Evolutionary conservation across 257 asterid species (phyloP).

Genomic region (Solanum neorickii): DNA sequence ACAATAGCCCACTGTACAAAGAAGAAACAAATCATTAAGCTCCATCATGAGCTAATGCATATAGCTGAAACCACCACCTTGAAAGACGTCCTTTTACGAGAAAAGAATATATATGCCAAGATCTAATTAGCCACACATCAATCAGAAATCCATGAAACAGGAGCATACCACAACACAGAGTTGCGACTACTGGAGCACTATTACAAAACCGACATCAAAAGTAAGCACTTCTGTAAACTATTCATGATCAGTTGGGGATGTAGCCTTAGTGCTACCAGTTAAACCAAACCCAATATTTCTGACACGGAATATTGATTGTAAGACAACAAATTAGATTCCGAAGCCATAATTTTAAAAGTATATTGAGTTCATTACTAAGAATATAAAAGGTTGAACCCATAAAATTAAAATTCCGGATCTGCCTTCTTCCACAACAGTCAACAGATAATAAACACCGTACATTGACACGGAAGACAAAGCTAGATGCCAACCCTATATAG

Average conservation of each 20-base stretch:
- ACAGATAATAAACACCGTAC: neutral
- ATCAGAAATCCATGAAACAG: neutral
- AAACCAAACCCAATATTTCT: neutral
- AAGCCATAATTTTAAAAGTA: neutral
- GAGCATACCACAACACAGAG: neutral
- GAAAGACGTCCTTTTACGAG: neutral
- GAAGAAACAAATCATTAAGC: constrained; percentile 3
- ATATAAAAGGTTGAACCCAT: neutral
- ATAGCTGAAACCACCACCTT: neutral
- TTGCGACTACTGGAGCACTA: neutral
- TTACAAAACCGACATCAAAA: neutral
- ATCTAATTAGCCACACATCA: neutral
- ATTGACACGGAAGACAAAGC: neutral
- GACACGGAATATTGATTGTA: neutral
- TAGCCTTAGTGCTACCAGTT: neutral
- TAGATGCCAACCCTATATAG: neutral
- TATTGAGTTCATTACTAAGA: neutral
- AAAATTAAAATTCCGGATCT: neutral
- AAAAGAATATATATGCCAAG: neutral
- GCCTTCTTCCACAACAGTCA: neutral
- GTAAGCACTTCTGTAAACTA: neutral
- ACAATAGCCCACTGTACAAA: constrained; percentile 69
- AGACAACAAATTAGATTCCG: neutral
- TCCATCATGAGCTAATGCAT: neutral
- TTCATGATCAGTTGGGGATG: neutral